Evolutionary conservation across 306 rosid genomes (phyloP), one percentile per base, ranked within the genome.

Genomic region (Acacia acuminata): DNA sequence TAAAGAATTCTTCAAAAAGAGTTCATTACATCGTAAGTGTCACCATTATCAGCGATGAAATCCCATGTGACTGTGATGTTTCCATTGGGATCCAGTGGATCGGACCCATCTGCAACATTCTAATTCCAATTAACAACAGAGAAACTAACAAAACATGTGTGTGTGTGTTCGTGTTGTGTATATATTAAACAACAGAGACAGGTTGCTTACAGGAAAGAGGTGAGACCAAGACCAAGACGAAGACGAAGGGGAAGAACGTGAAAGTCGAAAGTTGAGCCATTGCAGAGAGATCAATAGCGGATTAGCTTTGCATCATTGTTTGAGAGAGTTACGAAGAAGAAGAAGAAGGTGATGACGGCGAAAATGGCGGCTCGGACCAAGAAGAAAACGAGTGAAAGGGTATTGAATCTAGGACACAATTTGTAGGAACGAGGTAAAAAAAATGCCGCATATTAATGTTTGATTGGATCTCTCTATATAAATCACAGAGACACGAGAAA

Each of bases 61-160:
- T 92, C 96, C 97, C 96, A 92, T 8, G 92, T 83, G 84, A 94
- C 19, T 20, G 90, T 92, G 77, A 91, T 73, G 74, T 85, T 94
- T 38, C 88, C 96, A 61, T 48, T 24, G 56, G 97, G 98, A 88
- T 94, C 97, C 85, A 90, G 73, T 12, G 89, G 40, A 78, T 94
- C 96, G 82, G 68, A 94, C 76, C 88, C 98, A 90, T 86, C 98
- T 94, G 92, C 87, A 22, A 42, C n/a, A 86, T 61, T 79, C 71
- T 17, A 83, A 86, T 63, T 63, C 69, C 10, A 44, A 63, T 22
- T 0, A 4, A 47, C 36, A 55, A 55, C 60, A n/a, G n/a, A n/a
- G n/a, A n/a, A n/a, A n/a, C n/a, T n/a, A n/a, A n/a, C n/a, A n/a
- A n/a, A n/a, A n/a, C n/a, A n/a, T n/a, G n/a, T n/a, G n/a, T n/a